Conservation (phyloP, 331 rosid genomes). For the Cydonia oblonga region DNA sequence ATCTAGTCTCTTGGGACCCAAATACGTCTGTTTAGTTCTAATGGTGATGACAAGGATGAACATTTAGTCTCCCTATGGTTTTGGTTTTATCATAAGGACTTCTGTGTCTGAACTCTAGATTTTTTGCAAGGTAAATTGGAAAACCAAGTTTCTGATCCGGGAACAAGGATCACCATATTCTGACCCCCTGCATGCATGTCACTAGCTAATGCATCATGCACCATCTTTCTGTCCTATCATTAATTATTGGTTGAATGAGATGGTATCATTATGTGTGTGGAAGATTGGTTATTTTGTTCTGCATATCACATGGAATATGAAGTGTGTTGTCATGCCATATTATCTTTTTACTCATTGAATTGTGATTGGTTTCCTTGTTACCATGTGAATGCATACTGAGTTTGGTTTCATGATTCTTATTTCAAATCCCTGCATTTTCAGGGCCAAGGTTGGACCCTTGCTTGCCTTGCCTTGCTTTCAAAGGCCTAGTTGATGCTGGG, state of each 20-base stretch:
- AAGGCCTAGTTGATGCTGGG: constrained; percentile 51
- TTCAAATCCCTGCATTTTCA: constrained; percentile 61
- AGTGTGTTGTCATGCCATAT: not conserved
- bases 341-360: not conserved
- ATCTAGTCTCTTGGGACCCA: not conserved
- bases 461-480: constrained; percentile 72
- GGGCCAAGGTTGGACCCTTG: constrained; percentile 78
- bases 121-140: not conserved
- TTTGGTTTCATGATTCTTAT: constrained; percentile 25
- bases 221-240: not conserved
- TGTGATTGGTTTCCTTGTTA: constrained; percentile 6
- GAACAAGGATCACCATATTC: not conserved
- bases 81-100: not conserved
- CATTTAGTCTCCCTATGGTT: not conserved
- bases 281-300: not conserved
- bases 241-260: not conserved
- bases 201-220: not conserved
- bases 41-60: too few species aligned
- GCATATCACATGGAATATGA: not conserved
- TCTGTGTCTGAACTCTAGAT: not conserved
- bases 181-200: not conserved
- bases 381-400: constrained; percentile 9
- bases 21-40: not conserved
- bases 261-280: not conserved
- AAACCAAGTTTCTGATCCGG: not conserved